Evolutionary conservation across 179 eudicot genomes (phyloP).

Genomic region (Beta lomatogona): DNA sequence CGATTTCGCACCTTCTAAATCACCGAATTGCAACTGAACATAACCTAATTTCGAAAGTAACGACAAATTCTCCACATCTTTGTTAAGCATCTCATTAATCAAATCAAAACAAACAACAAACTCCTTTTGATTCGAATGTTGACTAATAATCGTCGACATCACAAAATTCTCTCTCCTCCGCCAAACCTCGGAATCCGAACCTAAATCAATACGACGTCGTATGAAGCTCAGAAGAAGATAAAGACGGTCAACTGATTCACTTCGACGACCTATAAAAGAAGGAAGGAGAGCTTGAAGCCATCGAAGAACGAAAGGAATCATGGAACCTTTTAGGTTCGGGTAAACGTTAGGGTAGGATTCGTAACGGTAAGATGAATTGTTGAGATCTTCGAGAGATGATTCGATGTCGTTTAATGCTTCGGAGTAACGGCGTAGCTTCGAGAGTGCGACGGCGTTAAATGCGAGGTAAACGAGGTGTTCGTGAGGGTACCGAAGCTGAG

Average conservation of each 20-base stretch:
- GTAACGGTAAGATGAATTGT: constrained; percentile 49
- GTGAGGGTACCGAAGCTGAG: constrained; percentile 71
- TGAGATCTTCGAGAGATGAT: constrained; percentile 48
- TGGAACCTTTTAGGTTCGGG: constrained; percentile 54
- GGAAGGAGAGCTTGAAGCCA: constrained; percentile 89
- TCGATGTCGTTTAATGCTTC: constrained; percentile 64
- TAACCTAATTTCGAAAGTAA: constrained; percentile 70
- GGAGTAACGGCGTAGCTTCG: constrained; percentile 80
- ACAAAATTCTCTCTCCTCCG: constrained; percentile 61
- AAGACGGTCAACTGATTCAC: constrained; percentile 61
- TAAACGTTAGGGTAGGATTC: constrained; percentile 61
- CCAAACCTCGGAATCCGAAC: constrained; percentile 47
- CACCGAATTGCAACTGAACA: constrained; percentile 79
- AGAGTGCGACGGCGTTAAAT: constrained; percentile 67
- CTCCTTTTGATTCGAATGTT: constrained; percentile 72
- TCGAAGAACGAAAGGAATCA: constrained; percentile 81
- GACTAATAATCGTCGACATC: constrained; percentile 56
- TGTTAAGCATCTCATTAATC: constrained; percentile 40
- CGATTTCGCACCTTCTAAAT: constrained; percentile 82
- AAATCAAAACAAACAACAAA: constrained; percentile 54
- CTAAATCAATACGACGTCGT: constrained; percentile 25
- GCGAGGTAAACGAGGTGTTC: constrained; percentile 80
- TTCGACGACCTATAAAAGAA: constrained; percentile 42
- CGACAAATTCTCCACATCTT: constrained; percentile 31
- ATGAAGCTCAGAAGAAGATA: constrained; percentile 63